Evolutionary conservation across 2,329 filamentous ascomycete species (phyloP).

Genomic region (Colletotrichum tropicicola): DNA sequence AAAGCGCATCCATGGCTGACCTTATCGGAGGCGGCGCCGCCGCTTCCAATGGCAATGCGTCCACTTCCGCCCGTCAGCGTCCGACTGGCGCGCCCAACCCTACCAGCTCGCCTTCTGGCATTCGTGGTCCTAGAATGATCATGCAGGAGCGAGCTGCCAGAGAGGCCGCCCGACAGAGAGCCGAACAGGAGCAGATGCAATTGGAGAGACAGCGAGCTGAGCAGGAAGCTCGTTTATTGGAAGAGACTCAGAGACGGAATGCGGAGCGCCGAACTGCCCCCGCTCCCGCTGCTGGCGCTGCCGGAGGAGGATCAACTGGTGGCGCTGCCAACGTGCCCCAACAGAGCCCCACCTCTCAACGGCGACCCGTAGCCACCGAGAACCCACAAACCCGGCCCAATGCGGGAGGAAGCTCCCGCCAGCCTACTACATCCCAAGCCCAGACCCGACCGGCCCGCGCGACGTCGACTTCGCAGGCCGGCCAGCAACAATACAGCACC

Average conservation of each 20-base stretch:
- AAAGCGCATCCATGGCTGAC: slow-evolving; percentile 93
- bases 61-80: slow-evolving; percentile 47
- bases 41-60: slow-evolving; percentile 63
- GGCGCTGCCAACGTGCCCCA: slow-evolving; percentile 26
- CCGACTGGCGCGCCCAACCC: slow-evolving; percentile 59
- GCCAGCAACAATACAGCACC: slow-evolving; percentile 35
- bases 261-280: slow-evolving; percentile 69
- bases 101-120: slow-evolving; percentile 68
- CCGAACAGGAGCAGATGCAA: slow-evolving; percentile 70
- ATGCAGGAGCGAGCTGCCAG: slow-evolving; percentile 87
- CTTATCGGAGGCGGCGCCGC: slow-evolving; percentile 67
- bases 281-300: slow-evolving; percentile 54
- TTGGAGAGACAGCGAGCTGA: slow-evolving; percentile 67
- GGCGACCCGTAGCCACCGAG: slow-evolving; percentile 26
- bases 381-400: slow-evolving; percentile 28
- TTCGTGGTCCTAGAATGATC: slow-evolving; percentile 87
- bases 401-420: slow-evolving; percentile 37
- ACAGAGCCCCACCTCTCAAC: slow-evolving; percentile 27
- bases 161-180: slow-evolving; percentile 74
- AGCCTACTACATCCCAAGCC: slow-evolving; percentile 29
- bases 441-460: slow-evolving; percentile 31
- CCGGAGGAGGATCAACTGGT: slow-evolving; percentile 37
- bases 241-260: slow-evolving; percentile 65
- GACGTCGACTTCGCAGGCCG: slow-evolving; percentile 36
- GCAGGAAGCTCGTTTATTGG: slow-evolving; percentile 62